Evolutionary conservation across 2,329 filamentous ascomycete genomes (phyloP), one percentile per base, ranked within the genome.

Genomic region (Penicillium sp.): DNA sequence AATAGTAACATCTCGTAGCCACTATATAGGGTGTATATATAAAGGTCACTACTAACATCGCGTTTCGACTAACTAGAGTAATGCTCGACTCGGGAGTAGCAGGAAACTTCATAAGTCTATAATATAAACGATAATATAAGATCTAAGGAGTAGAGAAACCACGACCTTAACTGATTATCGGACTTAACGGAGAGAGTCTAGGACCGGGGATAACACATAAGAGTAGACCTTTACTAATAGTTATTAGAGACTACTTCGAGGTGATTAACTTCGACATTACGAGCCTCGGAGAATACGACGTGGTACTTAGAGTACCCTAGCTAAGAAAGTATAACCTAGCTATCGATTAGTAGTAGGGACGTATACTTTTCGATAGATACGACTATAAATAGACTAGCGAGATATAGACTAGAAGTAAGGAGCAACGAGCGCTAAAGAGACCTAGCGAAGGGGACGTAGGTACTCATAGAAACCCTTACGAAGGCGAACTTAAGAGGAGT

Each of bases 261-360:
- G 45, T 49, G 4, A 49, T 49, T 28, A 49, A 49, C 24, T 49
- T 49, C 12, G 12, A 49, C 30, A 49, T 49, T n/a, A n/a, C n/a
- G 2, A 49, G 12, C 1, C 5, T 3, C 24, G 17, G 45, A 30
- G 24, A 30, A 5, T 26, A 26, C 26, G 26, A 26, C 26, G 26
- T 26, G 5, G 26, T 26, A 26, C 26, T 26, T 5, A 5, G 26
- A 26, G 26, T 26, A 26, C 26, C 26, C 26, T 26, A 26, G 26
- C 26, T 26, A 26, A 30, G 24, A 10, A 17, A 49, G 15, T 28
- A 49, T 49, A 28, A 4, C 28, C 45, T 49, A 26, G 26, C 5
- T 26, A 26, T 26, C 26, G 26, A 26, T 5, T 26, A 26, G 26
- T 26, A 26, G 5, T 28, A 12, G 24, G 28, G 28, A 49, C 13